These are phyloP conservation scores for Cladophialophora bantiana DNA, from an alignment of 2,329 filamentous ascomycete genomes.

Conservation along the genomic window DNA sequence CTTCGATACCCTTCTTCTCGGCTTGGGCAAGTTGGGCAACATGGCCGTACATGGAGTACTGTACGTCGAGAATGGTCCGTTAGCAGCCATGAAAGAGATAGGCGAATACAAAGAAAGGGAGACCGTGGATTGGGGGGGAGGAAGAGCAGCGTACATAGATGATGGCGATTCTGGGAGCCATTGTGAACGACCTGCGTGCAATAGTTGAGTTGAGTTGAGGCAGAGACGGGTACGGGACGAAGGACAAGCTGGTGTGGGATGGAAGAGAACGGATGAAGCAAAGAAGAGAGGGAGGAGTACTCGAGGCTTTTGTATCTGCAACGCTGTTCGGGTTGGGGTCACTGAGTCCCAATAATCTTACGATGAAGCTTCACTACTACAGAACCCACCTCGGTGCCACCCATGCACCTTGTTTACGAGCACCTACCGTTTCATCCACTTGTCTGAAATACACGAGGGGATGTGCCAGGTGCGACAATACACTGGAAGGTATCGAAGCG, in stretches of 20 bases:
- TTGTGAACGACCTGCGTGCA: slow-evolving; percentile 53
- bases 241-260: slow-evolving; percentile 4
- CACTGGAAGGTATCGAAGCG: background rate
- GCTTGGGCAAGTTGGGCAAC: slow-evolving; percentile 83
- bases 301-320: slow-evolving; percentile 24
- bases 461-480: background rate
- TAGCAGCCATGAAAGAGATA: slow-evolving; percentile 4
- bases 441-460: background rate
- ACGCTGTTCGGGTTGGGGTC: background rate
- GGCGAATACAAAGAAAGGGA: background rate
- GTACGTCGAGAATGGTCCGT: slow-evolving; percentile 20
- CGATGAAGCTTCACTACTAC: slow-evolving; percentile 3
- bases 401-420: background rate
- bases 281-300: background rate
- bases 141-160: slow-evolving; percentile 73
- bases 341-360: background rate
- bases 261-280: background rate
- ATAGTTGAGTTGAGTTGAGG: slow-evolving; percentile 5
- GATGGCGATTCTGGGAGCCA: slow-evolving; percentile 92
- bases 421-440: background rate
- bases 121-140: background rate
- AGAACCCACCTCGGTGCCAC: background rate
- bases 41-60: slow-evolving; percentile 97
- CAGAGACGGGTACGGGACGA: background rate
- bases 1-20: slow-evolving; percentile 88